These are phyloP conservation scores for Trichoderma atroviride DNA, from an alignment of 2,329 filamentous ascomycete genomes.

Conservation along the genomic window DNA sequence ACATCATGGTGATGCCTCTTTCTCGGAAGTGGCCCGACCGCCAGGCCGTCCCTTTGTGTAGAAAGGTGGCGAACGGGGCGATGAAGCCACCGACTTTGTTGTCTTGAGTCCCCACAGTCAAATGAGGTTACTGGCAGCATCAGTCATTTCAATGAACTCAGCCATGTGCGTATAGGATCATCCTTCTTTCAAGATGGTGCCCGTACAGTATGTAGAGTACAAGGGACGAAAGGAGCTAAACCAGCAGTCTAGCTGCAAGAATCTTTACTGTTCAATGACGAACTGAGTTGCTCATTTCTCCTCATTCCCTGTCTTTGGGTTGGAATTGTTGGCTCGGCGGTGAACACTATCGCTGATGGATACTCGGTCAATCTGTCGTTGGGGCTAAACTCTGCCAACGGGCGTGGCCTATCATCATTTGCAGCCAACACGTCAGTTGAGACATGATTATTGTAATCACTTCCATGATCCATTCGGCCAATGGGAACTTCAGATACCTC, in stretches of 20 bases:
- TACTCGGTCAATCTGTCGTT: slow-evolving; percentile 9
- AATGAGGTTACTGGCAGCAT: background rate
- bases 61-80: slow-evolving; percentile 13
- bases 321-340: background rate
- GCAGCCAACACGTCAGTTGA: background rate
- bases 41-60: background rate
- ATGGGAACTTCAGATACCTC: background rate
- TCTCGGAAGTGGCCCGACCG: slow-evolving; percentile 7
- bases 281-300: background rate
- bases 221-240: background rate
- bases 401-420: background rate
- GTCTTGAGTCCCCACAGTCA: background rate
- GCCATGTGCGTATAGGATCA: background rate
- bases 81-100: background rate
- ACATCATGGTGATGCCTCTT: background rate
- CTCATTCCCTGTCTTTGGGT: background rate
- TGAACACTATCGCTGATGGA: background rate
- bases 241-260: background rate
- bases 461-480: background rate
- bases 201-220: background rate
- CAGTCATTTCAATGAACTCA: background rate
- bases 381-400: background rate
- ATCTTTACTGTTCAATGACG: background rate
- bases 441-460: background rate
- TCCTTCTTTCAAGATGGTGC: background rate